Conservation (phyloP, 768 basidiomycete genomes). For the Boletellus ananas region DNA sequence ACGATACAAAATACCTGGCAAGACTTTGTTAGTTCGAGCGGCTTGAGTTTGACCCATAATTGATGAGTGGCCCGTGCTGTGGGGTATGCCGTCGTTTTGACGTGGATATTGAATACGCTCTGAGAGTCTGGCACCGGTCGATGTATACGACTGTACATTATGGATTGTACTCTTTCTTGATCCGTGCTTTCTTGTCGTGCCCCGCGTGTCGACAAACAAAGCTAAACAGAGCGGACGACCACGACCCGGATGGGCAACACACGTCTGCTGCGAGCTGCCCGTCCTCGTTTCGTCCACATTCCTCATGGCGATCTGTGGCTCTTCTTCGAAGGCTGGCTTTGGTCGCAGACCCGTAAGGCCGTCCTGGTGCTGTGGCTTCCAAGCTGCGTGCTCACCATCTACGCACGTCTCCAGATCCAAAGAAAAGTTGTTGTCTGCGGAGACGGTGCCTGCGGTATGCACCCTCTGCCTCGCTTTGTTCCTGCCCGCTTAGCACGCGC, state of each 20-base stretch:
- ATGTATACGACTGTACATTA: conserved; percentile 9
- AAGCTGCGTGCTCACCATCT: conserved; percentile 12
- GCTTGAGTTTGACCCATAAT: conserved; percentile 16
- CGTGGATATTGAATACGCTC: conserved; percentile 8
- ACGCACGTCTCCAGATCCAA: conserved; percentile 37
- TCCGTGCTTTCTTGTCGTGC: neutral
- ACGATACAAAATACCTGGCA: conserved; percentile 60
- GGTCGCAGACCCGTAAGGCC: conserved; percentile 37
- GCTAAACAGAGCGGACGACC: conserved; percentile 14
- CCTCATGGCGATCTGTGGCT: conserved; percentile 56
- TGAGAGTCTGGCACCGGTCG: conserved; percentile 5
- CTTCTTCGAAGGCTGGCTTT: conserved; percentile 52
- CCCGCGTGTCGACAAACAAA: conserved; percentile 15
- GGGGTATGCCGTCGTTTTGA: neutral
- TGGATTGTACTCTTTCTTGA: conserved; percentile 23
- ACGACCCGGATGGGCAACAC: conserved; percentile 2
- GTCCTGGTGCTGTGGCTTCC: conserved; percentile 4
- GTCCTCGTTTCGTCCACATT: conserved; percentile 1
- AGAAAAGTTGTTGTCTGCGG: conserved; percentile 87
- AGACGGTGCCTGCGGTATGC: conserved; percentile 86
- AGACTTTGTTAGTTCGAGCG: conserved; percentile 48
- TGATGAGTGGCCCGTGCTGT: conserved; percentile 1
- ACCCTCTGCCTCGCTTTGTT: neutral
- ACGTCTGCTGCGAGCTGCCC: neutral
- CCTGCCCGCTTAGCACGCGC: conserved; percentile 9